These are phyloP conservation scores for Fragosphaeria purpurea DNA, from an alignment of 2,329 filamentous ascomycete genomes.

Conservation along the genomic window DNA sequence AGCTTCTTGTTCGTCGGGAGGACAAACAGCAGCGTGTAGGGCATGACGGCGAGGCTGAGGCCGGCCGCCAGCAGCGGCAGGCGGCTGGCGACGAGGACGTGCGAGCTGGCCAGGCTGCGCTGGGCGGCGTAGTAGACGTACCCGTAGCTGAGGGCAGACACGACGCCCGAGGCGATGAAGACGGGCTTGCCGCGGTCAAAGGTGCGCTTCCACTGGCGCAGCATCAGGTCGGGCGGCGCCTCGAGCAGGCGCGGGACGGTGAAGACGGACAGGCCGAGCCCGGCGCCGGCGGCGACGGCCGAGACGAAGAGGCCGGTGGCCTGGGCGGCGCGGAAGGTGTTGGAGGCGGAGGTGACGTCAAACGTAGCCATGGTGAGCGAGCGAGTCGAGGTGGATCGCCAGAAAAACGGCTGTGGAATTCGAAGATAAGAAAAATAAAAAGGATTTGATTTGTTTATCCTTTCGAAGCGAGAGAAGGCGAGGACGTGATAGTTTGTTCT, in stretches of 20 bases:
- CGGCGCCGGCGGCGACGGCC: conserved; percentile 31
- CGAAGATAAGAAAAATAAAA: neutral
- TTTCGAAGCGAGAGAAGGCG: too few species aligned
- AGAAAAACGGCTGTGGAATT: neutral
- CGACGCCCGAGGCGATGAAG: conserved; percentile 28
- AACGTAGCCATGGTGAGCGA: neutral
- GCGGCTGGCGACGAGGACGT: conserved; percentile 22
- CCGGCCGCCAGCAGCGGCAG: conserved; percentile 36
- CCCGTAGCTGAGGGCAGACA: conserved; percentile 30
- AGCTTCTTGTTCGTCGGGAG: conserved; percentile 38
- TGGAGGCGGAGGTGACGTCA: neutral
- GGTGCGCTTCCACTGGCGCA: conserved; percentile 41
- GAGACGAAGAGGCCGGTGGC: conserved; percentile 40
- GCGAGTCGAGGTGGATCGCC: too few species aligned
- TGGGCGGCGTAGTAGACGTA: conserved; percentile 25
- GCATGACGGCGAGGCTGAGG: conserved; percentile 35
- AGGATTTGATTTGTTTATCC: neutral
- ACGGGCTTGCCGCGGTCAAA: conserved; percentile 29
- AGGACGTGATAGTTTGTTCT: too few species aligned
- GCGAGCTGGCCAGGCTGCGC: conserved; percentile 2
- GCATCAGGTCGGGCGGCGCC: conserved; percentile 43
- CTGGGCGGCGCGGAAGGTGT: conserved; percentile 34
- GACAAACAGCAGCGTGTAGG: conserved; percentile 42
- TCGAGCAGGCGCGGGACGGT: conserved; percentile 43
- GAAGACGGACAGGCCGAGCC: conserved; percentile 30